These are phyloP conservation scores for Candida ulmi DNA, from an alignment of 805 yeast species.

Conservation along the genomic window DNA sequence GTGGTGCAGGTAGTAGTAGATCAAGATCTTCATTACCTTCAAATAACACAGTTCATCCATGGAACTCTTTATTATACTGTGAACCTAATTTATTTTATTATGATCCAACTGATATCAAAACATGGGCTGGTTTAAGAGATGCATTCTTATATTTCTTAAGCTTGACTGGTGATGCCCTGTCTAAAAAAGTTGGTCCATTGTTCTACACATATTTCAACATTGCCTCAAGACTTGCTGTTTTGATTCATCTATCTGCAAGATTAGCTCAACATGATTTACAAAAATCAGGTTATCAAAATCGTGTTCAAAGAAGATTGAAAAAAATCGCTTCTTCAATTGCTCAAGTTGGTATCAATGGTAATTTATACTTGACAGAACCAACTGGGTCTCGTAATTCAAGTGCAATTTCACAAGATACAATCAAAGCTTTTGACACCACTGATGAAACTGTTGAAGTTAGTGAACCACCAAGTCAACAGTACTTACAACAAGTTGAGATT, in stretches of 20 bases:
- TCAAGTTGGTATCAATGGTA: conserved; percentile 60
- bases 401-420: conserved; percentile 20
- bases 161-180: conserved; percentile 44
- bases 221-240: conserved; percentile 46
- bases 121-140: conserved; percentile 53
- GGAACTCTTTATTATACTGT: conserved; percentile 23
- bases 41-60: conserved; percentile 19
- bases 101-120: conserved; percentile 51
- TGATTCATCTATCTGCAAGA: conserved; percentile 50
- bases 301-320: conserved; percentile 44
- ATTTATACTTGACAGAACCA: conserved; percentile 40
- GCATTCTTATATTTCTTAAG: conserved; percentile 43
- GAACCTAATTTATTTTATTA: conserved; percentile 45
- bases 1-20: conserved; percentile 7
- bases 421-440: conserved; percentile 4
- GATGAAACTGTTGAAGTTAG: not conserved
- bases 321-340: conserved; percentile 50
- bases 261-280: conserved; percentile 46
- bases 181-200: conserved; percentile 42
- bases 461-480: conserved; percentile 15
- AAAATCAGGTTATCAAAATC: conserved; percentile 38
- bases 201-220: conserved; percentile 50
- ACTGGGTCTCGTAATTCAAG: conserved; percentile 8
- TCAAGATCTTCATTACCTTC: conserved; percentile 16
- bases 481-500: conserved; percentile 32